Base-by-base conservation (phyloP, 768 basidiomycete genomes). In the Sporobolomyces roseus region DNA sequence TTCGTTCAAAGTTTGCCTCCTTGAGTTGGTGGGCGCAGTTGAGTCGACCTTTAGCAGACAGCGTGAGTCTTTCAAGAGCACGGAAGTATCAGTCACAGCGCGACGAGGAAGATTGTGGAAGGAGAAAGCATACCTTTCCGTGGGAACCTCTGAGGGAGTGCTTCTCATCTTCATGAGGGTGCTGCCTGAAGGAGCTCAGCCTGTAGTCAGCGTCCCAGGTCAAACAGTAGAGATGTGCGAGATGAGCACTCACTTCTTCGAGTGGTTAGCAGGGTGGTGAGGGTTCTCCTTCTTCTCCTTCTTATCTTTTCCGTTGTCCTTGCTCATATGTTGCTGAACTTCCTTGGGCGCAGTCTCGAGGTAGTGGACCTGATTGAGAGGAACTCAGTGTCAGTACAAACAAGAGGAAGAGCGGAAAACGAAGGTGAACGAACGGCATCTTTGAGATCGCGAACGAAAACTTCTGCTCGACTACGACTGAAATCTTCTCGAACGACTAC, bases 401-500 rank as follows among this genome's bases (percentile, higher is more conserved):
- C 19, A 16, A 14, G 6, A 43, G 12, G 41, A 6, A 52, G 17
- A 19, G 21, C 38, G 19, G 27, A 3, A 3, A 27, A 6, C 27
- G 46, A 25, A 35, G 36, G n/a, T 25, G 43, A n/a, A 36, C 49
- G 14, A 3, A 69, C 56, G 21, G 63, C 27, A 21, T 51, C 74
- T 51, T 56, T 65, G 27, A 78, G 70, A 56, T 78, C 78, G 19
- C 75, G 71, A 17, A 78, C n/a, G 71, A 78, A 75, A 19, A 63
- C 65, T 38, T 78, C 74, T 64, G 73, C 73, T 29, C 78, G 73
- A 14, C 69, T 70, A n/a, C 73, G 63, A 45, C 72, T 74, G 49
- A 76, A 67, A 65, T 78, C 78, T 62, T 78, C 77, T 17, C 78
- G 75, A 21, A 78, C 75, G 58, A 79, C 78, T 12, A 77, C 76